Evolutionary conservation across 164 flowering plant species (phyloP), one percentile per base, ranked within the genome.

Genomic region (Paratinospora sagittata): DNA sequence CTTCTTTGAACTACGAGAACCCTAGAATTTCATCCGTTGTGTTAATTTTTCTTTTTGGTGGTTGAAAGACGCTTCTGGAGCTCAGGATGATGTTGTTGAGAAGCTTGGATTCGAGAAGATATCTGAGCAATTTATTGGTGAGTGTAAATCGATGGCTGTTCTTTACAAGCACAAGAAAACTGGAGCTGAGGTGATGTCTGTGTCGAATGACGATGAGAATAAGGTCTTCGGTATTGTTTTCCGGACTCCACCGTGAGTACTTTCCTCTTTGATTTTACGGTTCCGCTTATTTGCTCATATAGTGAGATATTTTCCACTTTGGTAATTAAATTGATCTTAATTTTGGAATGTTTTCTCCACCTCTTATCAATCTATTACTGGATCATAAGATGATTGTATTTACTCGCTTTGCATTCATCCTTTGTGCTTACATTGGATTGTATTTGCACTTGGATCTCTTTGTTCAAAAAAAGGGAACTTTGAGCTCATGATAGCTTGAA

Each of bases 151-250:
- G 2, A 88, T 74, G 66, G 96, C 94, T 60, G 88, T 86, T 37
- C 87, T 95, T 65, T 92, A 85, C 70, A 90, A 81, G 78, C 98
- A 92, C 70, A 87, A 81, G 78, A 92, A 88, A 75, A 95, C 97
- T 8, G 96, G 97, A 7, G 91, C 93, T 6, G 86, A 95, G 78
- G 88, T 95, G 14, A 92, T 95, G 97, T 92, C 98, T 7, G 88
- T 95, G 7, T 77, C 87, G 0, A 96, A 91, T 69, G 90, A 90
- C 57, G 99, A 93, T 73, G 99, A 96, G 93, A 96, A 96, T 62
- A 96, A 96, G 81, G 97, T 91, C 34, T 96, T 96, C 57, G 99
- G 99, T 37, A 80, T 96, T 65, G 97, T 93, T 73, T 87, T 96
- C 63, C 84, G 99, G 1, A 95, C 97, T 33, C 98, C 98, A 8